A percentile compares a stretch with the other conserved stretches of the same genome.
Evolutionary conservation across 2,329 filamentous ascomycete species (phyloP).

Genomic region (Tolypocladium paradoxum): DNA sequence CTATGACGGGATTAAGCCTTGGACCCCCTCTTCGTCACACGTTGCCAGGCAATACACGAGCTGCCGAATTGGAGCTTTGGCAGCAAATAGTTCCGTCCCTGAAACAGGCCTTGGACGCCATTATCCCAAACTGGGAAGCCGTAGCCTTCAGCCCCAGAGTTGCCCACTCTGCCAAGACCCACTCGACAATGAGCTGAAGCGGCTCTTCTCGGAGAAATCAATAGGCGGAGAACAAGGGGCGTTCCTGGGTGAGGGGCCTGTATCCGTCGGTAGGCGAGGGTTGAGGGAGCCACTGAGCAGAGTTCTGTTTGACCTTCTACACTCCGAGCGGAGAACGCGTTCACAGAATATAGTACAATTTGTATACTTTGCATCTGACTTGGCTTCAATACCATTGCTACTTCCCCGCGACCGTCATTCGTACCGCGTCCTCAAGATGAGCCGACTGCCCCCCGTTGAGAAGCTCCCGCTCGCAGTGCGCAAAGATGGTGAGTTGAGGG

Average conservation of each 20-base stretch:
- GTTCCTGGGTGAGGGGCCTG: background rate
- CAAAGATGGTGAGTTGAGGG: slow-evolving; percentile 33
- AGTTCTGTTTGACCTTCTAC: no score
- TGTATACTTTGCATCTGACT: background rate
- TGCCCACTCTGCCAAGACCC: background rate
- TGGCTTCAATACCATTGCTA: no score
- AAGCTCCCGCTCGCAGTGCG: slow-evolving; percentile 40
- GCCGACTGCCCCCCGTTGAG: slow-evolving; percentile 31
- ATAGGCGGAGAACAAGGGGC: background rate
- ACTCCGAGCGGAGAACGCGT: no score
- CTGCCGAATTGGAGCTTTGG: background rate
- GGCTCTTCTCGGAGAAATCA: background rate
- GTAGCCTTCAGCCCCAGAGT: background rate
- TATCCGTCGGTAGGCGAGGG: no score
- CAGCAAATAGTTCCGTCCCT: background rate
- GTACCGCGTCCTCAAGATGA: slow-evolving; percentile 9
- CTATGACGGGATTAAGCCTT: background rate
- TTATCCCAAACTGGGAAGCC: background rate
- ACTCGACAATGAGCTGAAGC: background rate
- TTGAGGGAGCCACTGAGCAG: no score
- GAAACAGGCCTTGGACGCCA: background rate
- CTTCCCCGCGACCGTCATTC: no score
- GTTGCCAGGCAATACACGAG: background rate
- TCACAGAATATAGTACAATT: background rate
- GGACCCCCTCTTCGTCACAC: background rate